Percentiles rank a stretch among this genome's conserved stretches.
Conservation (phyloP, 2,329 filamentous ascomycete genomes). For the Didymella segeticola region DNA sequence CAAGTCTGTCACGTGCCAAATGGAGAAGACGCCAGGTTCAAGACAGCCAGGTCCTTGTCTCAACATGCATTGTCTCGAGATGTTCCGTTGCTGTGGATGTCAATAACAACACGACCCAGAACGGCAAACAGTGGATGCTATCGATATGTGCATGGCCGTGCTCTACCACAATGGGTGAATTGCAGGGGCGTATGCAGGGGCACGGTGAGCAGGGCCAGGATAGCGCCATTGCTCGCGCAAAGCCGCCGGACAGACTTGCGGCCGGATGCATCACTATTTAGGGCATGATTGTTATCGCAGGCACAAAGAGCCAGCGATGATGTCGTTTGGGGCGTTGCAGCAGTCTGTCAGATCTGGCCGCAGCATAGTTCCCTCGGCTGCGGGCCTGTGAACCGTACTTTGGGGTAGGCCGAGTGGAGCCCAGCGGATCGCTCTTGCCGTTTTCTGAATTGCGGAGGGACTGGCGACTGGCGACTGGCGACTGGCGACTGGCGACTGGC, state of each 20-base stretch:
- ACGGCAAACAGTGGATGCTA: slow-evolving; percentile 5
- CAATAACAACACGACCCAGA: neutral
- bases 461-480: slow-evolving; percentile 29
- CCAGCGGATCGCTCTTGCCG: slow-evolving; percentile 35
- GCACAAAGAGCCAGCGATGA: neutral
- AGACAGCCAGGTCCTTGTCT: neutral
- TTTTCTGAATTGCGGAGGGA: slow-evolving; percentile 34
- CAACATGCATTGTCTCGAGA: neutral
- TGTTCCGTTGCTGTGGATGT: neutral
- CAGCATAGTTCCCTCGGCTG: slow-evolving; percentile 15
- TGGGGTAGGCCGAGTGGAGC: slow-evolving; percentile 22
- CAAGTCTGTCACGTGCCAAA: neutral
- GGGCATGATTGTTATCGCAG: neutral
- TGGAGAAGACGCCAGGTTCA: neutral
- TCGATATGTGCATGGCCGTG: slow-evolving; percentile 20
- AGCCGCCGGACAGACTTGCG: slow-evolving; percentile 5
- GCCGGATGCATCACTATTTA: neutral
- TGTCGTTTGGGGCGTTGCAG: neutral
- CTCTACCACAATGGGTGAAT: slow-evolving; percentile 15
- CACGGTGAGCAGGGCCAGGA: slow-evolving; percentile 6
- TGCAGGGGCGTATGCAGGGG: slow-evolving; percentile 26
- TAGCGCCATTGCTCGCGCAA: slow-evolving; percentile 9
- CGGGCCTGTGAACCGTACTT: slow-evolving; percentile 13
- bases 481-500: slow-evolving; percentile 30
- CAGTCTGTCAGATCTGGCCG: too few species aligned